Evolutionary conservation across 1,139 yeast species (phyloP).

Genomic region (Zygoascus meyerae): DNA sequence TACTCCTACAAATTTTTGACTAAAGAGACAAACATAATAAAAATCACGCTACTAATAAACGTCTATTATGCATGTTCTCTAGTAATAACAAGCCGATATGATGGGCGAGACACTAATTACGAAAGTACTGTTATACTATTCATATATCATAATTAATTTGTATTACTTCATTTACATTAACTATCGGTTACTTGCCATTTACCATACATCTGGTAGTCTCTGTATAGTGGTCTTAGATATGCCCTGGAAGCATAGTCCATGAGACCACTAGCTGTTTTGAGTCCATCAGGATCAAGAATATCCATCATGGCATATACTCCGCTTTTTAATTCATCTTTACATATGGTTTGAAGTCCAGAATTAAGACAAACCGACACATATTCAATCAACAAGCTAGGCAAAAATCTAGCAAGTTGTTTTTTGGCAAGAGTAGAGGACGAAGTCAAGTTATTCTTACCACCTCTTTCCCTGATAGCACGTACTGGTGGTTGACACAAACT

Average conservation of each 20-base stretch:
- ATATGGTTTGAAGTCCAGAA: conserved; percentile 42
- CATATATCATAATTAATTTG: conserved; percentile 33
- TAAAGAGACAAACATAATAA: too few species aligned
- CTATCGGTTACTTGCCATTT: conserved; percentile 57
- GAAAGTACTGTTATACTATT: too few species aligned
- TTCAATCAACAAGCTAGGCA: conserved; percentile 57
- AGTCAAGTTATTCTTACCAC: conserved; percentile 38
- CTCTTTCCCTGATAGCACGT: conserved; percentile 26
- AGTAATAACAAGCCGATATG: too few species aligned
- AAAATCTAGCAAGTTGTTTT: conserved; percentile 53
- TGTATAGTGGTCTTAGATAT: conserved; percentile 60
- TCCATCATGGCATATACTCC: conserved; percentile 66
- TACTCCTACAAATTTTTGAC: too few species aligned
- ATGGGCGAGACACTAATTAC: too few species aligned
- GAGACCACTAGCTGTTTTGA: conserved; percentile 58
- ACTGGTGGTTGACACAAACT: conserved; percentile 69
- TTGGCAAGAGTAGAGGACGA: conserved; percentile 54
- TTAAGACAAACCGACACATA: conserved; percentile 46
- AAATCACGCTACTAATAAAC: too few species aligned
- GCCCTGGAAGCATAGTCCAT: conserved; percentile 68
- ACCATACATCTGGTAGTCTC: conserved; percentile 70
- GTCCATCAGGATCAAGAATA: conserved; percentile 60
- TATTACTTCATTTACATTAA: background rate
- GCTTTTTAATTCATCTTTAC: conserved; percentile 47
- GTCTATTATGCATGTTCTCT: too few species aligned